Percentiles rank a stretch among this genome's conserved stretches.
Conservation (phyloP, 2,329 filamentous ascomycete species). For the Xylaria sp. region DNA sequence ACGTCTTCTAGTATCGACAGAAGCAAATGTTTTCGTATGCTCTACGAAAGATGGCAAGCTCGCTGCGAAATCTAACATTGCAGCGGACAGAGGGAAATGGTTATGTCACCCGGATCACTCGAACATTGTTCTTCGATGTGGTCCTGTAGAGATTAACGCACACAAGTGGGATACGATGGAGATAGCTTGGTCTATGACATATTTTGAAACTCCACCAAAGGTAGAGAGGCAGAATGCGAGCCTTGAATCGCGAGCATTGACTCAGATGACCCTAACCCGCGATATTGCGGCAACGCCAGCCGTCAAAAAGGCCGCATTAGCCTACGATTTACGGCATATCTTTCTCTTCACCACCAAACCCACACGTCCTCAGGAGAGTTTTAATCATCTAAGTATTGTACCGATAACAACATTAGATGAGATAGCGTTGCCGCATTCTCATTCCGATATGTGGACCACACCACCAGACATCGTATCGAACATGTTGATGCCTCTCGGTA, state of each 20-base stretch:
- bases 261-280: not conserved
- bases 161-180: conserved; percentile 7
- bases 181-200: not conserved
- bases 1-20: not conserved
- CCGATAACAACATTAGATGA: not conserved
- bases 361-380: too few relatives aligned
- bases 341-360: not conserved
- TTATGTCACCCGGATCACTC: conserved; percentile 1
- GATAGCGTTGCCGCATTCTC: not conserved
- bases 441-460: not conserved
- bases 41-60: conserved; percentile 11
- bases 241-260: not conserved
- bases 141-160: not conserved
- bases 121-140: conserved; percentile 2
- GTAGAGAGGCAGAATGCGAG: not conserved
- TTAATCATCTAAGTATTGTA: not conserved
- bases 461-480: conserved; percentile 4
- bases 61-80: not conserved
- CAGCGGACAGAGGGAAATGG: not conserved
- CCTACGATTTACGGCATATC: not conserved
- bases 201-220: too few relatives aligned
- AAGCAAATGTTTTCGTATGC: not conserved
- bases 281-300: not conserved
- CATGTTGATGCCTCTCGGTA: conserved; percentile 18
- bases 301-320: not conserved